Conservation (phyloP, 2,329 filamentous ascomycete genomes). For the Periconia sp. region DNA sequence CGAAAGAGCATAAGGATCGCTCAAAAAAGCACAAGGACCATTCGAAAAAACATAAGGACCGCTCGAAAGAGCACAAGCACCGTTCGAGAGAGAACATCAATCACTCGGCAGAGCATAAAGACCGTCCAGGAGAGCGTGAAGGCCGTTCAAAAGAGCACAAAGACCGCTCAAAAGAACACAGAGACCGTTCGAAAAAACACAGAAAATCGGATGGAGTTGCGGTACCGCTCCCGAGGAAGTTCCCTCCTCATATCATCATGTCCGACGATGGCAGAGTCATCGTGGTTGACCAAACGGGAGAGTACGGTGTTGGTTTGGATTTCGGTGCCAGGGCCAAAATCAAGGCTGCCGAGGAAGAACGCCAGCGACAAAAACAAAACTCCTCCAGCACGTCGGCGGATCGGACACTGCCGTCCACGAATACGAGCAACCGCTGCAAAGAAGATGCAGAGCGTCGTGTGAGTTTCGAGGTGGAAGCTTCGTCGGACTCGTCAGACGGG, state of each 20-base stretch:
- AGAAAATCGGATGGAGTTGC: background rate
- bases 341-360: background rate
- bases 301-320: background rate
- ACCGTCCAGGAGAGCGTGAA: no score
- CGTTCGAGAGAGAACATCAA: background rate
- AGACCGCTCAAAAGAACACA: background rate
- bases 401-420: background rate
- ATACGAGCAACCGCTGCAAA: background rate
- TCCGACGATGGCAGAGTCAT: background rate
- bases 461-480: background rate
- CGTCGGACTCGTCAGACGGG: background rate
- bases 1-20: no score
- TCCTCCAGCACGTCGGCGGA: background rate
- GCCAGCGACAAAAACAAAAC: background rate
- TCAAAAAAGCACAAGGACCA: background rate
- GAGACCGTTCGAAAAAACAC: background rate
- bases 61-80: background rate
- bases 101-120: no score
- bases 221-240: background rate
- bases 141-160: no score
- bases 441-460: background rate
- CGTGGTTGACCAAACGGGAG: background rate
- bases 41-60: background rate
- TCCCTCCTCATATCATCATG: background rate
- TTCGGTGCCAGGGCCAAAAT: background rate